Evolutionary conservation across 2,329 filamentous ascomycete genomes (phyloP).

Genomic region (Xylariales sp.): DNA sequence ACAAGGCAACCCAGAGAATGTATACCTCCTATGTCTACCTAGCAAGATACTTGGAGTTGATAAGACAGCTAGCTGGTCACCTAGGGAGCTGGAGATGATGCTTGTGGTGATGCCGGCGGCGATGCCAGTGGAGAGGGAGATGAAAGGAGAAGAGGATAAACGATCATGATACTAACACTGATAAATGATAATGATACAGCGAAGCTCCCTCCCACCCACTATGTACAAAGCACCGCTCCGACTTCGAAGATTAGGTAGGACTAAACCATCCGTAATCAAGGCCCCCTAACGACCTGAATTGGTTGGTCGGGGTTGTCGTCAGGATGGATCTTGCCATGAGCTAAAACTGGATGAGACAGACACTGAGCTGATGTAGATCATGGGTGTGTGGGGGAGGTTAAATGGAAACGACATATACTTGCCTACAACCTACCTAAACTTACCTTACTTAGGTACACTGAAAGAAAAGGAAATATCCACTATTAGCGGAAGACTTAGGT

Average conservation of each 20-base stretch:
- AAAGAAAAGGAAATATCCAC: no score
- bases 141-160: background rate
- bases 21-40: background rate
- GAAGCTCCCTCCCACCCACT: slow-evolving; percentile 18
- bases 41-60: background rate
- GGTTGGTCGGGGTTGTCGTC: slow-evolving; percentile 30
- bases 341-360: slow-evolving; percentile 38
- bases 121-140: slow-evolving; percentile 8
- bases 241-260: slow-evolving; percentile 30
- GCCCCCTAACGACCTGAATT: slow-evolving; percentile 13
- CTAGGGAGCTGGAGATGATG: slow-evolving; percentile 11
- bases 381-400: slow-evolving; percentile 18
- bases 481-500: no score
- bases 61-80: background rate
- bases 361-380: slow-evolving; percentile 35
- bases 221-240: slow-evolving; percentile 4
- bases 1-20: slow-evolving; percentile 21
- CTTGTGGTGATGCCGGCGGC: background rate
- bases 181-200: slow-evolving; percentile 7
- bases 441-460: no score
- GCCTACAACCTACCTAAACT: no score
- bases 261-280: slow-evolving; percentile 31
- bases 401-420: background rate
- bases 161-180: slow-evolving; percentile 16
- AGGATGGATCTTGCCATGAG: slow-evolving; percentile 31